Evolutionary conservation across 192 early-diverging fungal genomes (phyloP).

Genomic region (Spinellus fusiger): DNA sequence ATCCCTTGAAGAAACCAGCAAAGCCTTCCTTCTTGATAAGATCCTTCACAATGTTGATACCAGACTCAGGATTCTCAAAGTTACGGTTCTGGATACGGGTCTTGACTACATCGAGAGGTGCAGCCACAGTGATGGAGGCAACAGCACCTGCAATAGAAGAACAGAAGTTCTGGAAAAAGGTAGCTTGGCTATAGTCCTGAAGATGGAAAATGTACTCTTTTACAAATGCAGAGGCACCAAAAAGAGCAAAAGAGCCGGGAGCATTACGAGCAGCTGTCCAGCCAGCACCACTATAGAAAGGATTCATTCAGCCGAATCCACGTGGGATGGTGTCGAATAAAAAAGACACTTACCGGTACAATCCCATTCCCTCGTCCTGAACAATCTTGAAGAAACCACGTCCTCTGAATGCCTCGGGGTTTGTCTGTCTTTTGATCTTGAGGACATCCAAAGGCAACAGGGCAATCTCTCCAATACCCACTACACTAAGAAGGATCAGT

Average conservation of each 20-base stretch:
- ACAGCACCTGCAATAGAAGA: constrained; percentile 94
- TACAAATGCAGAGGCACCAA: constrained; percentile 88
- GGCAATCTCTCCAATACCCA: constrained; percentile 97
- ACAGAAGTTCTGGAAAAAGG: constrained; percentile 97
- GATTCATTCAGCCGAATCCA: too few relatives aligned
- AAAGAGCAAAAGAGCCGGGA: constrained; percentile 94
- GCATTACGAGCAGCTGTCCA: constrained; percentile 99
- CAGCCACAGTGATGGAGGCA: constrained; percentile 89
- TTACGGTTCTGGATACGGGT: constrained; percentile 95
- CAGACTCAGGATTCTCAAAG: constrained; percentile 82
- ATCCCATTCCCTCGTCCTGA: constrained; percentile 79
- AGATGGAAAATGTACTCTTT: constrained; percentile 92
- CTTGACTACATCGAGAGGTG: constrained; percentile 98
- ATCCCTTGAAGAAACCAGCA: constrained; percentile 93
- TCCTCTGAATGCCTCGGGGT: constrained; percentile 82
- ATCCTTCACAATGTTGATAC: constrained; percentile 77
- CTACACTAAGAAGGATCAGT: constrained; percentile 56
- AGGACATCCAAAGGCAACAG: constrained; percentile 94
- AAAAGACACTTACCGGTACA: constrained; percentile 66
- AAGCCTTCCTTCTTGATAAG: constrained; percentile 93
- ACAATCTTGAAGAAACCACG: constrained; percentile 76
- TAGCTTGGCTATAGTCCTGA: constrained; percentile 90
- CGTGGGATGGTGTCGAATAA: background rate
- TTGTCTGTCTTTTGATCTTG: constrained; percentile 98
- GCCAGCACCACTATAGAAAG: constrained; percentile 77